Percentiles rank a stretch among this genome's conserved stretches.
Conservation (phyloP, 495 filamentous ascomycete genomes). For the Pyrenopolyporus hunteri region DNA sequence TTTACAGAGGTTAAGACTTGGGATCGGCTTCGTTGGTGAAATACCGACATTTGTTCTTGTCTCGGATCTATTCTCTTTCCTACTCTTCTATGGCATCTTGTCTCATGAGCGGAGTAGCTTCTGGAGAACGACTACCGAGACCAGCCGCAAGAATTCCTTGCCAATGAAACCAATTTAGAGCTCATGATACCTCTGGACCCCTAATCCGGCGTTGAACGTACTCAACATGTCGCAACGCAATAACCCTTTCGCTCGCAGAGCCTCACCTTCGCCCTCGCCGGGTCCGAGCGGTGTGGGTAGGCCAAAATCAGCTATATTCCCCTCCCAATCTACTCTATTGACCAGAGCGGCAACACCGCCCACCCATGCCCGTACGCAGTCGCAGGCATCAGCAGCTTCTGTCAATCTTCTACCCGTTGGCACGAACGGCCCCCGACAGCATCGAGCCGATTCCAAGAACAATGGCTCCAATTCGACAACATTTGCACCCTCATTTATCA, state of each 20-base stretch:
- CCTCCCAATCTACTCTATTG: slow-evolving; percentile 57
- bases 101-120: slow-evolving; percentile 17
- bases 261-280: slow-evolving; percentile 67
- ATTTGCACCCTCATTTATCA: slow-evolving; percentile 96
- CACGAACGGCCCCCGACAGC: slow-evolving; percentile 46
- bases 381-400: slow-evolving; percentile 44
- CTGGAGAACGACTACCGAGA: slow-evolving; percentile 15
- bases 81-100: slow-evolving; percentile 31
- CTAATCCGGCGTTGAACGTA: slow-evolving; percentile 46
- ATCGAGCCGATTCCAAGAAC: slow-evolving; percentile 68
- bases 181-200: slow-evolving; percentile 11
- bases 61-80: not conserved
- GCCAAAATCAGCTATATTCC: slow-evolving; percentile 75
- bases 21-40: slow-evolving; percentile 4
- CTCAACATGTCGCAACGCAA: slow-evolving; percentile 58
- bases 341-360: slow-evolving; percentile 42
- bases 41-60: slow-evolving; percentile 8
- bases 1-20: not conserved
- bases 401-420: slow-evolving; percentile 42
- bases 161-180: slow-evolving; percentile 16
- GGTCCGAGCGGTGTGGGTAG: slow-evolving; percentile 55
- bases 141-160: slow-evolving; percentile 7
- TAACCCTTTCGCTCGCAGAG: slow-evolving; percentile 73
- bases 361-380: slow-evolving; percentile 50
- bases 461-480: slow-evolving; percentile 66